Evolutionary conservation across 2,329 filamentous ascomycete species (phyloP), one percentile per base, ranked within the genome.

Genomic region (Cryphonectria radicalis): DNA sequence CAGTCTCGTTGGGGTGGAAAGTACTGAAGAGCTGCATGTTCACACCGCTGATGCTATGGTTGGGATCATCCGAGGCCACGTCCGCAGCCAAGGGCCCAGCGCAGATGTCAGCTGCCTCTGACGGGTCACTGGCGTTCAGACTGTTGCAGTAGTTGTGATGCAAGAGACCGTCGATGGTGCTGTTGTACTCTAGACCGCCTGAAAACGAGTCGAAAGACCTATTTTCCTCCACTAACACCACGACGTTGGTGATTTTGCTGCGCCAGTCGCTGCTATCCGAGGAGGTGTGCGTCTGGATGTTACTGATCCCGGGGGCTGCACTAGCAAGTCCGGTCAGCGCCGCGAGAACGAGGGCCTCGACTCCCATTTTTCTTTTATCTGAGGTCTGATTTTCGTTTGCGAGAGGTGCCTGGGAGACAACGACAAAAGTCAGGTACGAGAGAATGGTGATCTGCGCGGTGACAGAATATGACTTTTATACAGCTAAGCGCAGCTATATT

Each of bases 31-130:
- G 53, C 72, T 84, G 81, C 77, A 83, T 81, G 72, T 83, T 83
- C 1, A 80, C 79, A 57, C 82, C 82, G 22, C 76, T 78, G 66
- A 84, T 82, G 64, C 77, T 79, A 75, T 84, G 82, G 59, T 84
- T 82, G 65, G 82, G 82, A 69, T 84, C 82, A 73, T 84, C 81
- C 6, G 80, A 73, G 0, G 81, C 80, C 63, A 83, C 77, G 70
- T 81, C 79, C 40, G 80, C 78, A 19, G 81, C 80, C 55, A 77
- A 73, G 3, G 80, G 78, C 19, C 77, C 76, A 22, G 81, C 81
- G 73, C 81, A 83, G 55, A 82, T 78, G 67, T 78, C 76, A 4
- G 75, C 74, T 7, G 75, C 76, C 53, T 74, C 57, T 10, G n/a
- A 40, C 17, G 62, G 70, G 46, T 68, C 50, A 35, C 43, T 42